phyloP scores from a whole-genome alignment of 768 basidiomycete genomes.

The Amanita inopinata region DNA sequence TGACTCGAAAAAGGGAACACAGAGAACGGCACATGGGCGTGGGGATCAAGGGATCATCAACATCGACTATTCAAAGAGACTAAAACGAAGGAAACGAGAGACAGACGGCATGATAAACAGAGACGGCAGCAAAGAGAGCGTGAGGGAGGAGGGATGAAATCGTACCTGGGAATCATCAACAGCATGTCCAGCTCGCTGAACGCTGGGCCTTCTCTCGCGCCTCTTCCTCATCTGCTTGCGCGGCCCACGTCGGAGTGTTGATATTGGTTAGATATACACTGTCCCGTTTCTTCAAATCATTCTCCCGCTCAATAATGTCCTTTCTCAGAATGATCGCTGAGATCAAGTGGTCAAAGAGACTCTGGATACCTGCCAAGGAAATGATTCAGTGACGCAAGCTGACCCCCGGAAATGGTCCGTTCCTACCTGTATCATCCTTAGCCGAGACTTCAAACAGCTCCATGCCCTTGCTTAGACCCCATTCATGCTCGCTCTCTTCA shows the following conservation, averaged over 20 bases:
- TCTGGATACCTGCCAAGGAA: constrained; percentile 56
- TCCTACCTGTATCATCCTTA: constrained; percentile 75
- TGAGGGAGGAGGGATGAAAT: constrained; percentile 12
- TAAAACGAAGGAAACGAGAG: constrained; percentile 13
- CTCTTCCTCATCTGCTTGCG: constrained; percentile 74
- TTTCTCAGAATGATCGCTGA: constrained; percentile 69
- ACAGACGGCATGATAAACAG: constrained; percentile 11
- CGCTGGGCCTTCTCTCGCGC: constrained; percentile 46
- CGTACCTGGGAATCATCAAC: constrained; percentile 29
- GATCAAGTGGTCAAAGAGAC: constrained; percentile 74
- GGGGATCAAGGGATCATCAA: too few relatives aligned
- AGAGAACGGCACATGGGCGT: constrained; percentile 11
- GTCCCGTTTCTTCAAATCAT: constrained; percentile 70
- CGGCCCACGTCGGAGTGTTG: constrained; percentile 64
- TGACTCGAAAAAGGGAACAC: constrained; percentile 15
- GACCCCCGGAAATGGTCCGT: constrained; percentile 11
- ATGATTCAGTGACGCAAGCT: constrained; percentile 9
- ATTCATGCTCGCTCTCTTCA: constrained; percentile 41
- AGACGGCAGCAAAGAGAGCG: constrained; percentile 16
- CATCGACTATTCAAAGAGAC: constrained; percentile 10
- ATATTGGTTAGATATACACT: constrained; percentile 68
- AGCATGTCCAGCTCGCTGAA: constrained; percentile 60
- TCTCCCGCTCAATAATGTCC: constrained; percentile 73
- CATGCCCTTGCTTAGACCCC: constrained; percentile 77
- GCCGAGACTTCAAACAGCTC: constrained; percentile 88